A percentile compares a stretch with the other conserved stretches of the same genome.
phyloP scores from a whole-genome alignment of 352 stramenopile species.

The Paralagenidium karlingii region DNA sequence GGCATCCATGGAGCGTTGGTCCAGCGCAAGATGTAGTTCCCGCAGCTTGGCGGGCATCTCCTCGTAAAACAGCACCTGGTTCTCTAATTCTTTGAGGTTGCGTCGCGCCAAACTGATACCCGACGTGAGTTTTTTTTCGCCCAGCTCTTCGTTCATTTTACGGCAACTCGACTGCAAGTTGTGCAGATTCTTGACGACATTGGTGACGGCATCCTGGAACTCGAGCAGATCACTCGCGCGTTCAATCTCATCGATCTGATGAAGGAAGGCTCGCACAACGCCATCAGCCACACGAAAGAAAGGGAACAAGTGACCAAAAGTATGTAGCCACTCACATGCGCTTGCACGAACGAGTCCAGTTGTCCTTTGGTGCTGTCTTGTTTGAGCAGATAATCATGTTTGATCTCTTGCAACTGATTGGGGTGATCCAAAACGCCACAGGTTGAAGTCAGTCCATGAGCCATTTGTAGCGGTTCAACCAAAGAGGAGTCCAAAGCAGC shows the following conservation, averaged over 20 bases:
- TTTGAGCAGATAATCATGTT: constrained; percentile 60
- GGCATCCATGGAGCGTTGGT: constrained; percentile 33
- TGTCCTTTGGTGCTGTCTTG: constrained; percentile 64
- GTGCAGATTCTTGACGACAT: constrained; percentile 50
- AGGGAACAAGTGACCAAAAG: constrained; percentile 1
- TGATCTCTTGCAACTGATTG: constrained; percentile 68
- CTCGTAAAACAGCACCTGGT: constrained; percentile 74
- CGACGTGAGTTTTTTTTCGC: constrained; percentile 68
- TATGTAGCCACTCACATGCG: constrained; percentile 15
- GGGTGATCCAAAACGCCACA: too few species aligned
- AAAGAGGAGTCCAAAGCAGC: too few species aligned
- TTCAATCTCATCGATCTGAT: constrained; percentile 83
- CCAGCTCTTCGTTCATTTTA: constrained; percentile 74
- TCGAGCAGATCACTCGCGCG: constrained; percentile 56
- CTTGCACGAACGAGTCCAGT: constrained; percentile 54
- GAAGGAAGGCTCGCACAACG: constrained; percentile 7
- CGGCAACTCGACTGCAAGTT: constrained; percentile 43
- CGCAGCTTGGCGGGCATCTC: constrained; percentile 50
- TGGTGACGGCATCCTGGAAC: constrained; percentile 39
- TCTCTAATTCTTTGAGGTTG: constrained; percentile 72
- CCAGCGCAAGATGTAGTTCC: constrained; percentile 28
- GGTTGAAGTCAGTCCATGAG: too few species aligned
- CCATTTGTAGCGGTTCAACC: too few species aligned
- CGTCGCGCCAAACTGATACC: constrained; percentile 66
- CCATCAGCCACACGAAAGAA: too few species aligned